Conservation (phyloP, 148 eudicot genomes). For the Amaranthus hypochondriacus region DNA sequence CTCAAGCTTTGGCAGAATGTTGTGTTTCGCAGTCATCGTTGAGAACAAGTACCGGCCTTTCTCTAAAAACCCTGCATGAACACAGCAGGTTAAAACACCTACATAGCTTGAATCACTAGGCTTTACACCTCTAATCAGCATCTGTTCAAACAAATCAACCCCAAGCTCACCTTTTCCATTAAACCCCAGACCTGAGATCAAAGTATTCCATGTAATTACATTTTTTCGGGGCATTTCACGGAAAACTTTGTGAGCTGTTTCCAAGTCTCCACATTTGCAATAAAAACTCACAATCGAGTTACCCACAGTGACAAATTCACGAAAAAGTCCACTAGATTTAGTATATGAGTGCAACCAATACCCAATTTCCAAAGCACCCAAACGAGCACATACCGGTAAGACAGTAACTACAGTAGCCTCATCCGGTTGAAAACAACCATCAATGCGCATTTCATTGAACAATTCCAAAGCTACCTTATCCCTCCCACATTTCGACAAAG, state of each 20-base stretch:
- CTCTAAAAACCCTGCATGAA: constrained; percentile 46
- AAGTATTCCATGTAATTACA: constrained; percentile 57
- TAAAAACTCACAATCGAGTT: constrained; percentile 56
- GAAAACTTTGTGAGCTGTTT: constrained; percentile 45
- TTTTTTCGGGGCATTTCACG: constrained; percentile 46
- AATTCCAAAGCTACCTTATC: constrained; percentile 53
- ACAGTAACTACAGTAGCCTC: constrained; percentile 59
- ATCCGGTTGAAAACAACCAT: constrained; percentile 45
- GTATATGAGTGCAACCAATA: constrained; percentile 44
- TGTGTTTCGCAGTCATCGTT: constrained; percentile 38
- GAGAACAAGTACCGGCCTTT: constrained; percentile 48
- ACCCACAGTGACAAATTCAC: constrained; percentile 43
- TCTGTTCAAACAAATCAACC: constrained; percentile 48
- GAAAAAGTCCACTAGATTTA: constrained; percentile 43
- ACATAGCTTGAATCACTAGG: constrained; percentile 62
- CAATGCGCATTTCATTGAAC: constrained; percentile 44
- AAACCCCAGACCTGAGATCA: constrained; percentile 57
- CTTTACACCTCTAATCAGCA: constrained; percentile 37
- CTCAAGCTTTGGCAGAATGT: constrained; percentile 48
- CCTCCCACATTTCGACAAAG: constrained; percentile 45
- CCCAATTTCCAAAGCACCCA: constrained; percentile 41
- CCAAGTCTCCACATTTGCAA: constrained; percentile 57
- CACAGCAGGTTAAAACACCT: constrained; percentile 52
- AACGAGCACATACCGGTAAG: constrained; percentile 52
- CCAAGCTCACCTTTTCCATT: constrained; percentile 55